Evolutionary conservation across 768 basidiomycete genomes (phyloP), one percentile per base, ranked within the genome.

Genomic region (Lactarius indigo): DNA sequence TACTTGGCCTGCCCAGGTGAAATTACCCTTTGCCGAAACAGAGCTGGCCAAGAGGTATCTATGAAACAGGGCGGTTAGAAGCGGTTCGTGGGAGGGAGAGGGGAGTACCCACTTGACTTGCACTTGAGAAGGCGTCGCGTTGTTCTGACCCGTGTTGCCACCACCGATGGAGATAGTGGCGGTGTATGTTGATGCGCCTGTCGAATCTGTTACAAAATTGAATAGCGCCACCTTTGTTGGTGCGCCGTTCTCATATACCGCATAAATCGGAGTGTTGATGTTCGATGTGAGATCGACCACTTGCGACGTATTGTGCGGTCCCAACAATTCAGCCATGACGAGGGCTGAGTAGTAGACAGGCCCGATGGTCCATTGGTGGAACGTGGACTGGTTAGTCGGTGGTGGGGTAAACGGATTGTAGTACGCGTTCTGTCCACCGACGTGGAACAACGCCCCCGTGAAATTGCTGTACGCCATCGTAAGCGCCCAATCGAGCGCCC

Each of bases 1-100:
- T 56, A 88, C 88, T 79, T 91, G 92, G 2, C 87, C 87, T 2
- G 89, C 91, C 90, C 91, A 93, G 0, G 85, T 88, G 63, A 92
- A 85, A 71, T 90, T 85, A 57, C 76, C 79, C 72, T 84, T 87
- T 64, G 85, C 83, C 1, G 83, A 77, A 3, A 90, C 86, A 1
- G 83, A 82, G 0, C 78, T 71, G 1, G 90, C 87, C 0, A 73
- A 62, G 37, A 90, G 79, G 71, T 88, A 90, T 71, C 86, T 86
- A n/a, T 13, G 7, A 50, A 31, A 54, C 23, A 23, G 13, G 30
- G 28, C 35, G 12, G 12, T 37, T 0, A 1, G 28, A n/a, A 33
- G 33, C 15, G n/a, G 50, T 44, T 2, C 56, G 18, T 41, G 31
- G 17, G 17, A 20, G 33, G 7, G 12, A 6, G 4, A 68, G 59